A percentile compares a stretch with the other conserved stretches of the same genome.
Evolutionary conservation across 306 rosid species (phyloP).

Genomic region (Clitoria ternatea): DNA sequence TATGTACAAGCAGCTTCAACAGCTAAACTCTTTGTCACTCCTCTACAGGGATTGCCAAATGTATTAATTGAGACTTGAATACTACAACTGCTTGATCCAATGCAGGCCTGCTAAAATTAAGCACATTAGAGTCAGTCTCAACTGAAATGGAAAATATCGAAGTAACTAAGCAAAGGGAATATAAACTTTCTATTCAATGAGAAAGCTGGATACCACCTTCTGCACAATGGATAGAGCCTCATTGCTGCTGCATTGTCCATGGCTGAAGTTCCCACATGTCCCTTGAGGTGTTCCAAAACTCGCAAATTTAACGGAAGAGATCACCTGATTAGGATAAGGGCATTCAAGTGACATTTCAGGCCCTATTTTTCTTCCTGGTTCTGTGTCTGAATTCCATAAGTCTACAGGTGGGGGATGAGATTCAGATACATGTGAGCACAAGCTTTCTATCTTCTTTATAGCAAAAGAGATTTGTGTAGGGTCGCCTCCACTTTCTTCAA

Average conservation of each 20-base stretch:
- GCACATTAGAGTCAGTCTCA: background rate
- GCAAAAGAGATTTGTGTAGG: conserved; percentile 65
- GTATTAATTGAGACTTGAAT: conserved; percentile 47
- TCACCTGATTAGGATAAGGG: conserved; percentile 65
- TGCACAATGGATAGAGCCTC: conserved; percentile 61
- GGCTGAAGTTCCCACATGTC: conserved; percentile 69
- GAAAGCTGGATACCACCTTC: conserved; percentile 43
- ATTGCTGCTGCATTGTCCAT: conserved; percentile 64
- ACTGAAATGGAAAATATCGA: background rate
- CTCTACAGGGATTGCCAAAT: conserved; percentile 74
- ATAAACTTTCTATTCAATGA: background rate
- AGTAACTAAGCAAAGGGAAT: background rate
- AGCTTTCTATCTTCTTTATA: conserved; percentile 50
- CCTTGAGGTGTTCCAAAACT: conserved; percentile 83
- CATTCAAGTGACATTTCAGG: conserved; percentile 68
- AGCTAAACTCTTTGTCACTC: conserved; percentile 72
- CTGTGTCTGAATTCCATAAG: conserved; percentile 54
- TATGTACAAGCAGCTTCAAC: conserved; percentile 82
- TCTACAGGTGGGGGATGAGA: conserved; percentile 79
- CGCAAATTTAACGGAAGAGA: conserved; percentile 82
- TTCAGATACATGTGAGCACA: conserved; percentile 77
- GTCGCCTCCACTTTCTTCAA: conserved; percentile 85
- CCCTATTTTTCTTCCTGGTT: conserved; percentile 27
- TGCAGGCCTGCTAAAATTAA: conserved; percentile 58
- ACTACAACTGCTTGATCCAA: conserved; percentile 77